Base-by-base conservation (phyloP, 345 rosid species). In the Boechera stricta region DNA sequence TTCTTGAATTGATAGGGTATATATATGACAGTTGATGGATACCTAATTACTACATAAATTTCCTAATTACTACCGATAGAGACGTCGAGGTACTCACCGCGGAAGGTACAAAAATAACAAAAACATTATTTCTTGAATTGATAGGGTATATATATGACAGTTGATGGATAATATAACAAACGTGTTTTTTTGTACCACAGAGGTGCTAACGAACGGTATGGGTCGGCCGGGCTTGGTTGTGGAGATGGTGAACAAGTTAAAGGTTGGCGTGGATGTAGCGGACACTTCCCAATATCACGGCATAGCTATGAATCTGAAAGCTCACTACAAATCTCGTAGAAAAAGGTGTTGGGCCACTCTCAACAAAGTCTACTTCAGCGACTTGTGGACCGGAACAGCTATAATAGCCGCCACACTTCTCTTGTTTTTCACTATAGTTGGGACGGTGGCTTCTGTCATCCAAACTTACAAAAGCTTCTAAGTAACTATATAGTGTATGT, bases 401-500 rank as follows among this genome's bases (percentile, higher is more conserved):
- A 18, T 67, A 12, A 1, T 15, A 6, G 74, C 18, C 4, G 21
- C 55, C 1, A 0, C 5, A 58, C 10, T 57, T 11, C 45, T 71
- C 47, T 33, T 71, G 58, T 21, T 58, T 58, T 47, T 45, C 0
- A 69, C 63, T 26, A 24, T 39, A 0, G 41, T 47, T 64, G 69
- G 41, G 28, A 28, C 69, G 13, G 41, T 64, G 1, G 65, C 65
- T 47, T 59, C 65, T 45, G n/a, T 44, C 24, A 12, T 59, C 36
- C 67, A 71, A 71, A 12, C 74, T 13, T 58, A 9, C 67, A 47
- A 47, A 72, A 49, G 59, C 68, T 47, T 5, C 7, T 0, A 47
- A 12, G 7, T 13, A 47, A 47, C 7, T 47, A 15, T 5, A 11
- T 12, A 12, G 5, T 0, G 33, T 4, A 1, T 42, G 5, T 42